These are phyloP conservation scores for Macrophomina pseudophaseolina DNA, from an alignment of 2,329 filamentous ascomycete genomes.

Conservation along the genomic window DNA sequence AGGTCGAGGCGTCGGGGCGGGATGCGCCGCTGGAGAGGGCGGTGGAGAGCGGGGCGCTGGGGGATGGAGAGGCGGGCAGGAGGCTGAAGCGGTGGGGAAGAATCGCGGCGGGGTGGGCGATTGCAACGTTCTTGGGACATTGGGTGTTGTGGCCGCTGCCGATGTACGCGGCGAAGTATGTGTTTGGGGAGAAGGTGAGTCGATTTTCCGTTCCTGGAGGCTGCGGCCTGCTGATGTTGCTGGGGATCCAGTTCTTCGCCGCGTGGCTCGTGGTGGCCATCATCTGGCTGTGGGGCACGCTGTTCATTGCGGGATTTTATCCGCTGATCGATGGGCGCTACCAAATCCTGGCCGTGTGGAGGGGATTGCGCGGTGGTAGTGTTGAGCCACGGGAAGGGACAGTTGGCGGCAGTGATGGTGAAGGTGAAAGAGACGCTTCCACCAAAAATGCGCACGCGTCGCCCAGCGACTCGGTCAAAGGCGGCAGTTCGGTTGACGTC, in stretches of 20 bases:
- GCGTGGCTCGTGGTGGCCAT: conserved; percentile 59
- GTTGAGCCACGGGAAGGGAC: not conserved
- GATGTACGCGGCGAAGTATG: conserved; percentile 59
- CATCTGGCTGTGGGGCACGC: conserved; percentile 60
- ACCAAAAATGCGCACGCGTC: not conserved
- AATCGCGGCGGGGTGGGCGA: conserved; percentile 54
- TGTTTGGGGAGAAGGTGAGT: conserved; percentile 51
- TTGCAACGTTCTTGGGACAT: conserved; percentile 58
- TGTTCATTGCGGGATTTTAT: conserved; percentile 57
- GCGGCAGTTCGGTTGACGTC: conserved; percentile 8
- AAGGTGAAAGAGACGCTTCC: not conserved
- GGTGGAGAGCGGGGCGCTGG: conserved; percentile 34
- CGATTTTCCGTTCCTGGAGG: conserved; percentile 10
- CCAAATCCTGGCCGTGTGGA: conserved; percentile 37
- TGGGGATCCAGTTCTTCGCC: conserved; percentile 48
- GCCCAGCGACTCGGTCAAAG: not conserved
- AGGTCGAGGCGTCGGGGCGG: conserved; percentile 31
- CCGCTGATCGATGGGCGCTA: conserved; percentile 55
- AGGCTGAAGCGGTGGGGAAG: conserved; percentile 54
- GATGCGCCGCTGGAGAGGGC: conserved; percentile 32
- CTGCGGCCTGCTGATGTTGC: not conserved
- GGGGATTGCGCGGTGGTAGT: conserved; percentile 21
- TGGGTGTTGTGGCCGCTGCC: conserved; percentile 62
- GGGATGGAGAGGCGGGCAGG: conserved; percentile 27
- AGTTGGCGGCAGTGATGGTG: not conserved